Base-by-base conservation (phyloP, 2,329 filamentous ascomycete species). In the Dothideomycetes sp. region DNA sequence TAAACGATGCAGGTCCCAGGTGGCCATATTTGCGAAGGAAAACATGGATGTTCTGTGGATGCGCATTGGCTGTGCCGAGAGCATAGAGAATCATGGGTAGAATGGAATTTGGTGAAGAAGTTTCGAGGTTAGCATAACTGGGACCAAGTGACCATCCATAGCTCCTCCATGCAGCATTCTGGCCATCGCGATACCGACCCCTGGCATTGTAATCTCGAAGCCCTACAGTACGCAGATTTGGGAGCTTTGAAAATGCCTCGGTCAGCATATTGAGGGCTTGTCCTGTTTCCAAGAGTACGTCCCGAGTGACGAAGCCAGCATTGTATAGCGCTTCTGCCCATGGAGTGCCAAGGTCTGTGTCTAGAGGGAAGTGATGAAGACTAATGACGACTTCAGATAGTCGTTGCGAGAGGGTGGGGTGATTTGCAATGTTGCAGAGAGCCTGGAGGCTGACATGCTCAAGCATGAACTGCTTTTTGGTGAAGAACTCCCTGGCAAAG, bases 401-500 rank as follows among this genome's bases (percentile, higher is more conserved):
- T 47, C 51, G 57, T 41, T 56, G 49, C 9, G 59, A 57, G 1
- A 67, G 52, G 22, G 54, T 57, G 17, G 48, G 50, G 45, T 66
- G 58, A 30, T 60, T 55, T 9, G 63, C 58, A 36, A 67, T 66
- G 35, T 60, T 60, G 23, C 64, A 41, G 11, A 80, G 62, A 0
- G 69, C 63, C 38, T 71, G 64, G 8, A 81, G 60, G 49, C 77
- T 81, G 48, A 65, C 58, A 23, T 72, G 62, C 2, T 69, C 70
- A 40, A 80, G 52, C 71, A 80, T 78, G 58, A 82, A 83, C 52
- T 82, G 77, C 51, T 72, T 74, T 55, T 75, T 76, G 36, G 62
- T 65, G 58, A 84, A 83, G 63, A 79, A 83, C 47, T 80, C 76
- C 17, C 62, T 62, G 19, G 70, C 64, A 49, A 82, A 82, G 23